A percentile compares a stretch with the other conserved stretches of the same genome.
Conservation (phyloP, 140 eudicot species). For the Oenanthe javanica region DNA sequence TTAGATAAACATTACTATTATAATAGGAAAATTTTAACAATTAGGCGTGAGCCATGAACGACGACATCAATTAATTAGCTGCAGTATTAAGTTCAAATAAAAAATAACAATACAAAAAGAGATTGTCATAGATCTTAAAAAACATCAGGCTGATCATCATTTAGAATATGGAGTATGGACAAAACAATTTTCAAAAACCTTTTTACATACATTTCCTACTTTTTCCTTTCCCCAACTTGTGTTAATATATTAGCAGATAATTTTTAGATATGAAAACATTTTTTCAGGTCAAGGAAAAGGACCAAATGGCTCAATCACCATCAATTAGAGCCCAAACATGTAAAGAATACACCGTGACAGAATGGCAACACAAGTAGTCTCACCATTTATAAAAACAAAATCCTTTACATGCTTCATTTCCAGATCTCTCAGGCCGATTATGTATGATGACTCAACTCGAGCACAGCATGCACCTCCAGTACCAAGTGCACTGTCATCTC, state of each 20-base stretch:
- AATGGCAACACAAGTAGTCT: constrained; percentile 21
- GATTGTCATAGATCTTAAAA: not conserved
- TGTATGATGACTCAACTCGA: constrained; percentile 76
- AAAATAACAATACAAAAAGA: not conserved
- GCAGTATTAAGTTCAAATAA: not conserved
- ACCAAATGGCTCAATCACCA: not conserved
- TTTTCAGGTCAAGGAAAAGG: not conserved
- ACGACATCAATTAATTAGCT: not conserved
- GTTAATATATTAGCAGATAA: not conserved
- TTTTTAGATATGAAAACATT: not conserved
- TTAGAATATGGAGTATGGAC: not conserved
- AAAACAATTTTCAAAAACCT: not conserved
- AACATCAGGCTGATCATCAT: not conserved
- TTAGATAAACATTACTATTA: not conserved
- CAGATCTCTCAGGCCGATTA: constrained; percentile 62
- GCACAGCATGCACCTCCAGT: constrained; percentile 69
- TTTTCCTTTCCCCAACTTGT: not conserved
- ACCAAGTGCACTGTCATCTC: constrained; percentile 61
- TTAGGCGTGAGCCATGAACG: not conserved
- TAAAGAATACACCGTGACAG: not conserved
- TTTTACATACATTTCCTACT: not conserved
- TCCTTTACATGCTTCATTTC: constrained; percentile 93
- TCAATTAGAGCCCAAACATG: not conserved
- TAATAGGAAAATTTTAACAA: not conserved
- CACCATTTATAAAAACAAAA: constrained; percentile 80